A percentile compares a stretch with the other conserved stretches of the same genome.
These are phyloP conservation scores for Strigomonas oncopelti DNA, from an alignment of 208 protist genomes.

Conservation along the genomic window DNA sequence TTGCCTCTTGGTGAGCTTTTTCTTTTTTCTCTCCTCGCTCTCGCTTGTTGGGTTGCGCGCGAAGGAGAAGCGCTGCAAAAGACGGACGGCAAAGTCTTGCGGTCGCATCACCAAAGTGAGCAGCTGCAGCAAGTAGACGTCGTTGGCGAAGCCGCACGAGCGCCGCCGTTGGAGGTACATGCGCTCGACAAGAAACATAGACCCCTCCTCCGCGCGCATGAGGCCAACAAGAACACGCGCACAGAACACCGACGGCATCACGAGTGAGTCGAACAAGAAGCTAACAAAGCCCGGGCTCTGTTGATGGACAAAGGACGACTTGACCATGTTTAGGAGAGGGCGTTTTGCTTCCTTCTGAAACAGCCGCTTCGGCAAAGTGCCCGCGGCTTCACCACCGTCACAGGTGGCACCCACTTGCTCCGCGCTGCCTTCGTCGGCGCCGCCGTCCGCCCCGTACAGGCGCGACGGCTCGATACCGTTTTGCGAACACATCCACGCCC, in stretches of 20 bases:
- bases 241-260: conserved; percentile 74
- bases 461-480: neutral
- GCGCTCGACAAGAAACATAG: conserved; percentile 21
- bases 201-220: conserved; percentile 51
- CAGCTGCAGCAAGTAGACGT: conserved; percentile 63
- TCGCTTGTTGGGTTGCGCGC: neutral
- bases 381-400: neutral
- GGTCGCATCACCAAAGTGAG: conserved; percentile 47
- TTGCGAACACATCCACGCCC: neutral
- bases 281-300: neutral
- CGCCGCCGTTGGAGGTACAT: conserved; percentile 24
- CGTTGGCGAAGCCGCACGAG: conserved; percentile 8
- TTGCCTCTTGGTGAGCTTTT: neutral
- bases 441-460: neutral
- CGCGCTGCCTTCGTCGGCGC: neutral
- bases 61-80: conserved; percentile 71
- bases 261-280: conserved; percentile 53
- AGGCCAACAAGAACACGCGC: conserved; percentile 49
- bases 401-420: neutral
- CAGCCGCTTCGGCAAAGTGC: no score
- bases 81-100: conserved; percentile 47
- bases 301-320: neutral
- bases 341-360: neutral
- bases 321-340: conserved; percentile 11
- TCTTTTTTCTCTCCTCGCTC: conserved; percentile 2